A percentile compares a stretch with the other conserved stretches of the same genome.
Conservation (phyloP, 257 asterid genomes). For the Solanum habrochaites region DNA sequence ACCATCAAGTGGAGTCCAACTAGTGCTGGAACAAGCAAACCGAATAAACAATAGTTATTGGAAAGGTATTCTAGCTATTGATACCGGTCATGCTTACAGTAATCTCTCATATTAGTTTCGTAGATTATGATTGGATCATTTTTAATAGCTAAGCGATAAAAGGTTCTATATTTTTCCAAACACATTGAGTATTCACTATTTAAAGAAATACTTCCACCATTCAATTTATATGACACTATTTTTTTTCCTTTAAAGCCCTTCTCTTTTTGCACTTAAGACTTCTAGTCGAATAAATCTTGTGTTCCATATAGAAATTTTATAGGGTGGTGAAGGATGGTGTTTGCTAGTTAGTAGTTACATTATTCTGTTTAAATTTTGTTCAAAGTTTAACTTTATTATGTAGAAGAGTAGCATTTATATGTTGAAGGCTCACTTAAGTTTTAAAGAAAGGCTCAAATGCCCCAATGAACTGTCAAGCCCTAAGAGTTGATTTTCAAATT, state of each 20-base stretch:
- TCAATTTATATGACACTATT: too few species aligned
- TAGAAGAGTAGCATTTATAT: not conserved
- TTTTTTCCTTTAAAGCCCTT: not conserved
- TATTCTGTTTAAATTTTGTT: not conserved
- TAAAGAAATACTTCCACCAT: not conserved
- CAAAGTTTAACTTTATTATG: too few species aligned
- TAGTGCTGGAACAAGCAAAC: too few species aligned
- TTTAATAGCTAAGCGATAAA: not conserved
- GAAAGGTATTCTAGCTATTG: too few species aligned
- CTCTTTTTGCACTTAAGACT: not conserved
- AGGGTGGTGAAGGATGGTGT: not conserved
- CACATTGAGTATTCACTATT: not conserved
- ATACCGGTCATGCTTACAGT: conserved; percentile 22
- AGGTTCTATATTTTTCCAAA: not conserved
- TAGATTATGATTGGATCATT: not conserved
- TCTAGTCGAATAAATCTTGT: not conserved
- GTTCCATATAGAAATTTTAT: not conserved
- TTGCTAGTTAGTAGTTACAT: not conserved
- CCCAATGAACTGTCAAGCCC: not conserved
- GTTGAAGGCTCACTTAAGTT: not conserved
- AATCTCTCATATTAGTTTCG: not conserved
- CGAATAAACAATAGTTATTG: too few species aligned
- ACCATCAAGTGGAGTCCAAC: too few species aligned
- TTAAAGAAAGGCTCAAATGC: not conserved
- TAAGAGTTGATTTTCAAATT: not conserved